phyloP scores from a whole-genome alignment of 768 basidiomycete genomes.

The Lyophyllum atratum region DNA sequence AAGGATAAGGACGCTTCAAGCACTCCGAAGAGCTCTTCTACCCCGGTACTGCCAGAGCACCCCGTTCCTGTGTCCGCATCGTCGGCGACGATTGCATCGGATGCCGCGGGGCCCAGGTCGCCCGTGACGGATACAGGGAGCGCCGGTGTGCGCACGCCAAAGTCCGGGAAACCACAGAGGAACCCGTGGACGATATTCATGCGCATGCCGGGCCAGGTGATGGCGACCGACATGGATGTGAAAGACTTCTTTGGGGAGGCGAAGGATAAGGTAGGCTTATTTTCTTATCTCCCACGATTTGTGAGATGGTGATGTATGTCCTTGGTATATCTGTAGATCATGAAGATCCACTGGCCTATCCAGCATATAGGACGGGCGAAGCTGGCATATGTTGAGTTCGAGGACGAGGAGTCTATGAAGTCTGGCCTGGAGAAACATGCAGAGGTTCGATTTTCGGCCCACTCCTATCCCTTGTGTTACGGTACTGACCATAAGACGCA shows the following conservation, averaged over 20 bases:
- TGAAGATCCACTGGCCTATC: slow-evolving; percentile 62
- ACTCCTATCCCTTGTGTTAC: not conserved
- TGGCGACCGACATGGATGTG: slow-evolving; percentile 63
- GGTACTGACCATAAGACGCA: slow-evolving; percentile 28
- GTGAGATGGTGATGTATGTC: not conserved
- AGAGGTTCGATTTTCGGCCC: slow-evolving; percentile 49
- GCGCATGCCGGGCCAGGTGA: slow-evolving; percentile 50
- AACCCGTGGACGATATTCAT: slow-evolving; percentile 89
- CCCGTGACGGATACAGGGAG: slow-evolving; percentile 55
- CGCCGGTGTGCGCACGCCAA: slow-evolving; percentile 71
- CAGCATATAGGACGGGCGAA: slow-evolving; percentile 50
- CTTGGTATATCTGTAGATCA: slow-evolving; percentile 48
- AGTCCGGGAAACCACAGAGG: slow-evolving; percentile 57
- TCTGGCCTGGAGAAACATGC: slow-evolving; percentile 73
- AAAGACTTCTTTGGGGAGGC: slow-evolving; percentile 78
- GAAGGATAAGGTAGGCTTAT: slow-evolving; percentile 58
- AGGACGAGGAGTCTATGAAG: slow-evolving; percentile 84
- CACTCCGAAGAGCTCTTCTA: slow-evolving; percentile 27
- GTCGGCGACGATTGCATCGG: slow-evolving; percentile 20
- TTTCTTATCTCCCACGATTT: not conserved
- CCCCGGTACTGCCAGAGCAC: slow-evolving; percentile 28
- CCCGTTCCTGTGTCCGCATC: slow-evolving; percentile 23
- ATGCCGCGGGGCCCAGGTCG: slow-evolving; percentile 48
- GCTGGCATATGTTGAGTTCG: slow-evolving; percentile 88
- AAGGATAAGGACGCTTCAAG: slow-evolving; percentile 30